Evolutionary conservation across 73 alveolate species (phyloP), one percentile per base, ranked within the genome.

Genomic region (Paramecium primaurelia): DNA sequence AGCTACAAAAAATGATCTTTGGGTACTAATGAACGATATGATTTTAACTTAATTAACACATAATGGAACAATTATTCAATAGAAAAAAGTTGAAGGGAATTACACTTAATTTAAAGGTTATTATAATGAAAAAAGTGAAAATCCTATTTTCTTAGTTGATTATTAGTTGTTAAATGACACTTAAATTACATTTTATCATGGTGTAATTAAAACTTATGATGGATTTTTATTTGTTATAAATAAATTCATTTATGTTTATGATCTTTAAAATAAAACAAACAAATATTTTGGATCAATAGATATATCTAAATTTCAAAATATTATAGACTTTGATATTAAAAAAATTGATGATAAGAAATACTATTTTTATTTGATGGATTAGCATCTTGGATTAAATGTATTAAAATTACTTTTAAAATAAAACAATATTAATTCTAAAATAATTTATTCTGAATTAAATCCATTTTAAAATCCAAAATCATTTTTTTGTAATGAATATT

Each of bases 11-110:
- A 32, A 10, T 28, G 45, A 36, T 32, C 8, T 64, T 12, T 64
- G 84, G 84, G 84, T 64, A 11, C 84, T 64, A 5, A 64, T 64
- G 51, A 64, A 64, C 28, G 84, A 64, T 34, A 64, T 64, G 84
- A 64, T 64, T 14, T 28, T 64, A 18, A 26, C 84, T 14, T 6
- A 64, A 64, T 12, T 64, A 32, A 64, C 84, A 12, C 84, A 64
- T 64, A 30, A 64, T 64, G 84, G 84, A 32, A 64, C 30, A 12
- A 64, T 64, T 12, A 28, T 64, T 7, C 28, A 64, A 3, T 32
- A 28, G 47, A 34, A 64, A 64, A 28, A 64, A 64, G 11, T 64
- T 32, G 2, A 64, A 14, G 84, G 84, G 22, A 20, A 64, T 64
- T 34, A 64, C 9, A 64, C 28, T 28, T 26, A 64, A 32, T 64